Evolutionary conservation across 2,329 filamentous ascomycete genomes (phyloP).

Genomic region (Talaromyces sp.): DNA sequence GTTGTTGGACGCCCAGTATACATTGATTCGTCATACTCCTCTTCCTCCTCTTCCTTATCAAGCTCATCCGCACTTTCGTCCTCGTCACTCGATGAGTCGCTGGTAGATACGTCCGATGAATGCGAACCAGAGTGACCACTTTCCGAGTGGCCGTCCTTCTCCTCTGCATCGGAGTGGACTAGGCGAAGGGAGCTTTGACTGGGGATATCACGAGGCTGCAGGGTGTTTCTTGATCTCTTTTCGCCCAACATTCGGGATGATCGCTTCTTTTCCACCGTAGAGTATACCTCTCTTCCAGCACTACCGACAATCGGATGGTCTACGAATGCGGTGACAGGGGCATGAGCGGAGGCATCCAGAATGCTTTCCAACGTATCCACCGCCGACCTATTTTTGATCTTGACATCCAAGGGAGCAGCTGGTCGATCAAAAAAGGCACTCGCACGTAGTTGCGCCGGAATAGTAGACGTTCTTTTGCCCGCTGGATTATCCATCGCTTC

Average conservation of each 20-base stretch:
- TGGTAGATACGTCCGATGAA: conserved; percentile 5
- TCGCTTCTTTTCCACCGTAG: conserved; percentile 33
- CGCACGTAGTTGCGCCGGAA: conserved; percentile 84
- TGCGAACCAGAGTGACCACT: conserved; percentile 13
- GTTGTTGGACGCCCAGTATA: conserved; percentile 77
- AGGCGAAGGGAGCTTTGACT: conserved; percentile 13
- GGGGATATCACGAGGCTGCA: conserved; percentile 2
- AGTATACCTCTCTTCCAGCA: conserved; percentile 70
- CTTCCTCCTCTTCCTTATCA: conserved; percentile 41
- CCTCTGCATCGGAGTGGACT: not conserved
- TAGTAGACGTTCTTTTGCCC: conserved; percentile 39
- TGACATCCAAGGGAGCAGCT: conserved; percentile 46
- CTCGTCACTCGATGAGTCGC: conserved; percentile 10
- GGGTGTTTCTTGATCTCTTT: conserved; percentile 21
- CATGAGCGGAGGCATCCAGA: conserved; percentile 78
- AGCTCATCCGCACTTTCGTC: conserved; percentile 35
- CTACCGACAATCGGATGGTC: conserved; percentile 79
- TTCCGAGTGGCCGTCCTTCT: conserved; percentile 14
- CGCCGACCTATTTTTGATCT: conserved; percentile 69
- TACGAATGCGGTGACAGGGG: conserved; percentile 85
- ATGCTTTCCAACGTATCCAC: conserved; percentile 87
- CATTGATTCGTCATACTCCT: conserved; percentile 35
- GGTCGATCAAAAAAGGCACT: conserved; percentile 81
- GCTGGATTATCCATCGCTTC: conserved; percentile 18
- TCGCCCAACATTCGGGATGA: conserved; percentile 16